Base-by-base conservation (phyloP, 345 rosid genomes). In the Salix purpurea region DNA sequence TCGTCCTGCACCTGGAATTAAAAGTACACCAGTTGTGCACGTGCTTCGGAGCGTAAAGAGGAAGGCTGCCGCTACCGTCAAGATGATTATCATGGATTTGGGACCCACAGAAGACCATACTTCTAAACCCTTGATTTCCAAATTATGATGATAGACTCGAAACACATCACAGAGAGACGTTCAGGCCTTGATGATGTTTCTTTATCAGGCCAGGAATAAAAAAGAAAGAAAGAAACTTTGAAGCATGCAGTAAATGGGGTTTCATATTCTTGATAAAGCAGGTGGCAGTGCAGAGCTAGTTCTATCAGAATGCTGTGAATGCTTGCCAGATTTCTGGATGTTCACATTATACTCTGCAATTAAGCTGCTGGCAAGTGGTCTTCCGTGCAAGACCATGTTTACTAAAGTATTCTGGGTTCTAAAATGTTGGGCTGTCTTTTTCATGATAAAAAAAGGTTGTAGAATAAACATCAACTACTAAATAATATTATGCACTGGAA, bases 31-130 rank as follows among this genome's bases (percentile, higher is more conserved):
- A 67, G 72, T 3, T 13, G 42, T 23, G 80, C 84, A 81, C 77
- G 83, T 81, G 87, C 24, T 64, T 39, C 8, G 76, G 77, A 32
- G 76, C 80, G 85, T 85, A 66, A 83, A 80, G 83, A 76, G 54
- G 83, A 83, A 83, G 85, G 39, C 23, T 81, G 77, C 56, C 65
- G 73, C 4, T 60, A 60, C 52, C 30, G 78, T 58, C 73, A 12
- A 76, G 67, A 16, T 19, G 79, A 58, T 44, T 12, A 37, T 68
- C 26, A 69, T 69, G 60, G 73, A 67, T 34, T 61, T 60, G 28
- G 79, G 71, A 52, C 75, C 68, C 30, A 8, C 13, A 62, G 42
- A 40, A n/a, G 32, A 68, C 65, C 58, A 76, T 56, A 37, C 58
- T 83, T 12, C 70, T 34, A 13, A n/a, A 2, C 19, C 30, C 46